Evolutionary conservation across 345 rosid genomes (phyloP).

Genomic region (Eucalyptus guilfoylei): DNA sequence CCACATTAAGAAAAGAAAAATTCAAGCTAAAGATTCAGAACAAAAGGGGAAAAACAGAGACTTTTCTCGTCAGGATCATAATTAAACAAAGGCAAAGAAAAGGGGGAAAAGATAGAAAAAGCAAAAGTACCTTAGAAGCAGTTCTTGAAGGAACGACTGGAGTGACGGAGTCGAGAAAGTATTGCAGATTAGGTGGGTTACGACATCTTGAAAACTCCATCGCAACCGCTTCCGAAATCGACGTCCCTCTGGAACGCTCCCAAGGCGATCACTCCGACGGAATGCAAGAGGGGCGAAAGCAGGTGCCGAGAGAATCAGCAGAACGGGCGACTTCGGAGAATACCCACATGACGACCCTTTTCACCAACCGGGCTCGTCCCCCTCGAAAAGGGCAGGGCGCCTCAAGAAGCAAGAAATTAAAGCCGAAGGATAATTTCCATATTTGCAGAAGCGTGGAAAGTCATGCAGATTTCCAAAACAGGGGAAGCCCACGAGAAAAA

Average conservation of each 20-base stretch:
- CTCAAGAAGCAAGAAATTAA: not conserved
- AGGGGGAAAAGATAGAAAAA: not conserved
- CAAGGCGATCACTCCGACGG: not conserved
- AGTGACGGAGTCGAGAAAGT: constrained; percentile 34
- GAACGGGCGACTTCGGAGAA: not conserved
- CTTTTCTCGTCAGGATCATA: not conserved
- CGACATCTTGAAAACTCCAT: not conserved
- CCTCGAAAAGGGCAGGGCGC: not conserved
- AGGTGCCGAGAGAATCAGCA: not conserved
- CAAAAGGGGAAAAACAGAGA: not conserved
- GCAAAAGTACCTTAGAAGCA: constrained; percentile 26
- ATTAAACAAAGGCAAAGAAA: not conserved
- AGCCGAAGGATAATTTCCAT: not conserved
- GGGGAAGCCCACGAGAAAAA: not conserved
- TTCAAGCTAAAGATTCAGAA: not conserved
- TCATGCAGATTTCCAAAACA: not conserved
- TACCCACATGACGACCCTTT: not conserved
- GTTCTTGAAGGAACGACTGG: constrained; percentile 34
- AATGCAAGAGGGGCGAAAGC: not conserved
- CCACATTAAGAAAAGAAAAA: not conserved
- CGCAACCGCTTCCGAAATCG: not conserved
- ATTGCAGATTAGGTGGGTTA: constrained; percentile 18
- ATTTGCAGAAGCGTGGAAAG: not conserved
- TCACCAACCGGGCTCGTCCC: not conserved
- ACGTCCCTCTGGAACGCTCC: not conserved